phyloP scores from a whole-genome alignment of 2,329 filamentous ascomycete species.

The Aspergillus sp. region DNA sequence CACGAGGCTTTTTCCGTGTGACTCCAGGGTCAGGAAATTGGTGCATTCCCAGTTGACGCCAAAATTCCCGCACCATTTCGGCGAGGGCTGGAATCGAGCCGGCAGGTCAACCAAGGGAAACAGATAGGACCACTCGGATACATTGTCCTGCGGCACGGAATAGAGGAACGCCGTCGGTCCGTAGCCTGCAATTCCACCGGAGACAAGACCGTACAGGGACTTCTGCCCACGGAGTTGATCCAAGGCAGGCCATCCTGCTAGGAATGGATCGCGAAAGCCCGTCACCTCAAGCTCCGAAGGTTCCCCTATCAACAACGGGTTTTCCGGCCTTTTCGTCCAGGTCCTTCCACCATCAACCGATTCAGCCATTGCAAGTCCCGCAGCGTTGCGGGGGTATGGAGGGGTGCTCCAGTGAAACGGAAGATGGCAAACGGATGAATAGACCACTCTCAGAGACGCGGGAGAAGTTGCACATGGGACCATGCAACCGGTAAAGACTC shows the following conservation, averaged over 20 bases:
- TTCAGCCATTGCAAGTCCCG: not conserved
- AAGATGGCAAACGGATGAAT: not conserved
- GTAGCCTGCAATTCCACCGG: not conserved
- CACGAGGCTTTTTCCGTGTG: not conserved
- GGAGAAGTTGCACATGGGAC: too few species aligned
- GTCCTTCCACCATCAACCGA: not conserved
- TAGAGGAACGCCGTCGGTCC: not conserved
- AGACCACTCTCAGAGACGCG: not conserved
- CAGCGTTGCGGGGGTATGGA: not conserved
- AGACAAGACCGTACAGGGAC: not conserved
- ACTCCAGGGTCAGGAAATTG: not conserved
- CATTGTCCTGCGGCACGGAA: not conserved
- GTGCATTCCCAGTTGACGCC: not conserved
- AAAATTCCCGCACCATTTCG: not conserved
- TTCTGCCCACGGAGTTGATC: not conserved
- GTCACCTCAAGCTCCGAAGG: not conserved
- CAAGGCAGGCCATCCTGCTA: not conserved
- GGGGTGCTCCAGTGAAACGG: not conserved
- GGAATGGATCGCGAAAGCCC: not conserved
- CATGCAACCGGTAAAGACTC: not conserved
- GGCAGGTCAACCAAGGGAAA: not conserved
- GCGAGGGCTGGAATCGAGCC: not conserved
- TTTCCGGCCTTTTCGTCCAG: not conserved
- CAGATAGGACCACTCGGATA: not conserved
- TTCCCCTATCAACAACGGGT: not conserved